Percentiles rank a stretch among this genome's conserved stretches.
Conservation (phyloP, 2,329 filamentous ascomycete genomes). For the Verticillium longisporum region DNA sequence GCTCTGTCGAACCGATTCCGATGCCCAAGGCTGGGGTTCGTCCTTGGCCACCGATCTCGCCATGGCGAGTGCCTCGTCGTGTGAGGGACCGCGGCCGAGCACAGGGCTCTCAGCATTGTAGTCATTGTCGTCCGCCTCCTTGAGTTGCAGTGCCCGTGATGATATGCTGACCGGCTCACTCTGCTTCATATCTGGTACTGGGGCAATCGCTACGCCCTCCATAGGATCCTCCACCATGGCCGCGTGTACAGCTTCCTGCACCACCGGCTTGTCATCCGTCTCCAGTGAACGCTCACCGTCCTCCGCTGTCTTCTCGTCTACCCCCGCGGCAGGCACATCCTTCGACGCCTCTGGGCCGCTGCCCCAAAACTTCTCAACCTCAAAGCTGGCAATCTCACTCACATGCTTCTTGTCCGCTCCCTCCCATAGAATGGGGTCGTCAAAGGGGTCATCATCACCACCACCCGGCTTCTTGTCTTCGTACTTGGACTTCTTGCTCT, state of each 20-base stretch:
- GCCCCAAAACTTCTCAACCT: constrained; percentile 25
- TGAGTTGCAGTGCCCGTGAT: constrained; percentile 1
- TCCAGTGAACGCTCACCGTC: constrained; percentile 3
- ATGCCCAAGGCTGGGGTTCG: constrained; percentile 13
- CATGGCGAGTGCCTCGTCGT: neutral
- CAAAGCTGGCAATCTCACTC: constrained; percentile 11
- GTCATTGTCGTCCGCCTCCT: constrained; percentile 16
- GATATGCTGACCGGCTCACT: constrained; percentile 2
- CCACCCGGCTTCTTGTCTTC: constrained; percentile 24
- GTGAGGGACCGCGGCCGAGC: constrained; percentile 17
- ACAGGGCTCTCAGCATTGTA: constrained; percentile 30
- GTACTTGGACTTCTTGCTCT: constrained; percentile 22
- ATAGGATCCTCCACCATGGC: neutral
- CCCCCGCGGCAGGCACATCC: neutral
- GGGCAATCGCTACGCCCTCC: constrained; percentile 3
- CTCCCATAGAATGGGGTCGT: constrained; percentile 37
- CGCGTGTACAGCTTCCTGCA: neutral
- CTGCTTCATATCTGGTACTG: constrained; percentile 8
- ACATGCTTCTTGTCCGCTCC: constrained; percentile 29
- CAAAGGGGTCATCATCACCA: constrained; percentile 35
- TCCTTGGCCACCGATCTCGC: neutral
- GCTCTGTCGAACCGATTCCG: constrained; percentile 18
- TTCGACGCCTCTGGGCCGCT: neutral
- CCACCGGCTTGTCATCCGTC: neutral
- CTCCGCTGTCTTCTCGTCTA: constrained; percentile 2